Conservation (phyloP, 495 filamentous ascomycete genomes). For the Niebla homalea region DNA sequence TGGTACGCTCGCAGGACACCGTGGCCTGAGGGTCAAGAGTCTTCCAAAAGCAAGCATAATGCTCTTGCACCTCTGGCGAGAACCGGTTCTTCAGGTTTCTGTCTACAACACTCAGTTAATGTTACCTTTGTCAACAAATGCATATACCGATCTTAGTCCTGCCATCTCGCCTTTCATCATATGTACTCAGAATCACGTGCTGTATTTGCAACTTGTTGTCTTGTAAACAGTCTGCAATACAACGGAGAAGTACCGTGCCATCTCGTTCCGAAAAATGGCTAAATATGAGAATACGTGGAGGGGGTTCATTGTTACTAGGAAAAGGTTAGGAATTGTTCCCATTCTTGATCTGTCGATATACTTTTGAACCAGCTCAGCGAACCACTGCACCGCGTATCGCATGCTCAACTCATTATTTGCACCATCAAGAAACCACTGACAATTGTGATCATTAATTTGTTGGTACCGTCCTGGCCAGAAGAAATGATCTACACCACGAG, state of each 20-base stretch:
- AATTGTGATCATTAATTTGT: conserved; percentile 17
- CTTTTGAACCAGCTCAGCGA: conserved; percentile 18
- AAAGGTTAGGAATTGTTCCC: background rate
- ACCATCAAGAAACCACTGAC: conserved; percentile 33
- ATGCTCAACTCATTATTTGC: conserved; percentile 37
- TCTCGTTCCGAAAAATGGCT: conserved; percentile 29
- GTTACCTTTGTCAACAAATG: too few relatives aligned
- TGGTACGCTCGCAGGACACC: too few relatives aligned
- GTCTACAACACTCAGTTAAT: too few relatives aligned
- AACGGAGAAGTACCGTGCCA: too few relatives aligned
- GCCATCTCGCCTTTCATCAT: conserved; percentile 20
- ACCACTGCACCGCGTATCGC: conserved; percentile 29
- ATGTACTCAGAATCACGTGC: conserved; percentile 25
- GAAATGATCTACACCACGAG: conserved; percentile 24
- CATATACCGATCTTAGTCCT: conserved; percentile 14
- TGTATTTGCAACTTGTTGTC: conserved; percentile 14
- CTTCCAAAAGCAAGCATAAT: too few relatives aligned
- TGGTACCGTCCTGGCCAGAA: conserved; percentile 35
- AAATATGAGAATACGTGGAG: conserved; percentile 23
- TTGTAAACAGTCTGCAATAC: conserved; percentile 17
- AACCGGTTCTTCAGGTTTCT: too few relatives aligned
- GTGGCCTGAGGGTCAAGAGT: too few relatives aligned
- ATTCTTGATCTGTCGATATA: conserved; percentile 3
- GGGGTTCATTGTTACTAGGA: background rate
- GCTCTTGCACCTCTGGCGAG: too few relatives aligned